Conservation (phyloP, 2,329 filamentous ascomycete genomes). For the Rhytidhysteron rufulum region DNA sequence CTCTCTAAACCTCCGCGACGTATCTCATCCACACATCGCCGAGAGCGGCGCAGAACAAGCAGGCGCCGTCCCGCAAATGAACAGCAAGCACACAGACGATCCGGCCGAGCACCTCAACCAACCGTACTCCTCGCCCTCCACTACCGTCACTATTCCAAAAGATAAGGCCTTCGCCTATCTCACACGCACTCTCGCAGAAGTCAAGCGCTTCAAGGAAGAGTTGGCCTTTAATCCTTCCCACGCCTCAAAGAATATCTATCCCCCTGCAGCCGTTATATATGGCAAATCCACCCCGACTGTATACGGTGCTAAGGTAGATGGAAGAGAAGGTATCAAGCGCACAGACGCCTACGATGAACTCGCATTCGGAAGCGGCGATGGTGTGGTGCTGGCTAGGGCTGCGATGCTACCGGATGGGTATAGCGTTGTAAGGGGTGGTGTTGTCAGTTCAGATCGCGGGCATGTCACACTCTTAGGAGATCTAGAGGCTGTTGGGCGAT, state of each 20-base stretch:
- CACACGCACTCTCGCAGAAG: conserved; percentile 65
- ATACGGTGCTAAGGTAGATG: conserved; percentile 71
- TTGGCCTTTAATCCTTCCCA: conserved; percentile 60
- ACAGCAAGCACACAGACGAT: conserved; percentile 25
- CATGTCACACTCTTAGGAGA: conserved; percentile 87
- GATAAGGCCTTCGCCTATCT: conserved; percentile 64
- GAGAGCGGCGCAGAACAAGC: conserved; percentile 25
- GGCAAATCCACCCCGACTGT: conserved; percentile 84
- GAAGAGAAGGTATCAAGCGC: conserved; percentile 68
- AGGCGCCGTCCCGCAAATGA: conserved; percentile 48
- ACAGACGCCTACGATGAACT: conserved; percentile 81
- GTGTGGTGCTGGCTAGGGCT: conserved; percentile 79
- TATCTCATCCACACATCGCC: conserved; percentile 12
- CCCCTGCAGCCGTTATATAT: conserved; percentile 78
- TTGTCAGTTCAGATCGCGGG: conserved; percentile 76
- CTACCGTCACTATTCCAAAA: conserved; percentile 51
- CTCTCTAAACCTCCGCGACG: conserved; percentile 9
- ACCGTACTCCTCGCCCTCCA: conserved; percentile 24
- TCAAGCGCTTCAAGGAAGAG: conserved; percentile 72
- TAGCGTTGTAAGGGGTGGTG: conserved; percentile 65
- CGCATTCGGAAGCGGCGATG: conserved; percentile 82
- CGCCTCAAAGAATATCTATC: conserved; percentile 67
- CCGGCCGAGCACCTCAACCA: conserved; percentile 17
- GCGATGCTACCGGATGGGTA: conserved; percentile 84
- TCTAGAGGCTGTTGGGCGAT: conserved; percentile 72